A percentile compares a stretch with the other conserved stretches of the same genome.
Conservation (phyloP, 192 early-diverging fungal species). For the Gonapodya sp. region DNA sequence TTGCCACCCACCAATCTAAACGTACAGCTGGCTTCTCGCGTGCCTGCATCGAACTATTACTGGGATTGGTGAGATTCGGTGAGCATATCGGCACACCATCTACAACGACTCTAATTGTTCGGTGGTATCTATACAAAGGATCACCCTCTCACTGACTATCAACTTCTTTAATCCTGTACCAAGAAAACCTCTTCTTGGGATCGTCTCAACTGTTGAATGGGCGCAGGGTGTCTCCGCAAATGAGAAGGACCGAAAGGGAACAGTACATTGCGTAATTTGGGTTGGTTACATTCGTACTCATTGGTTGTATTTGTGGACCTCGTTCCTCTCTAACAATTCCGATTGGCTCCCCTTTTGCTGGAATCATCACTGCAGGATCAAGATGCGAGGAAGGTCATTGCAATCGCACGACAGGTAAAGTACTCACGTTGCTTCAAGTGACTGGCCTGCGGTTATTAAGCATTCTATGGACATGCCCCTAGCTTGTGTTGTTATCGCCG, state of each 20-base stretch:
- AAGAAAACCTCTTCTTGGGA: neutral
- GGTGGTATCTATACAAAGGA: no score
- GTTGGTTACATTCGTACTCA: neutral
- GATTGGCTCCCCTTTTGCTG: neutral
- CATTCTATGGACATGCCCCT: neutral
- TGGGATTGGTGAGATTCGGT: neutral
- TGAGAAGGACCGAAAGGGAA: neutral
- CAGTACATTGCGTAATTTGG: neutral
- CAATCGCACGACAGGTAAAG: neutral
- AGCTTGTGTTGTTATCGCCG: neutral
- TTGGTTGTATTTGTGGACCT: no score
- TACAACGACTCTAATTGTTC: no score
- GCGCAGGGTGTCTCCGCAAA: neutral
- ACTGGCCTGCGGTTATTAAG: neutral
- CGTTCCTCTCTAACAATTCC: neutral
- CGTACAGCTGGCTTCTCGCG: neutral
- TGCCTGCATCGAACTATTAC: neutral
- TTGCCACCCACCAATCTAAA: neutral
- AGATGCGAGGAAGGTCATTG: neutral
- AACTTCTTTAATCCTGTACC: neutral
- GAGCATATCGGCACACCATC: neutral
- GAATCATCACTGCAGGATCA: neutral
- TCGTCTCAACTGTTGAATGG: neutral
- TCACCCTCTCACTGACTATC: neutral
- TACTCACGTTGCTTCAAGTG: no score